phyloP scores from a whole-genome alignment of 2,329 filamentous ascomycete genomes.

The Alternaria viburni region DNA sequence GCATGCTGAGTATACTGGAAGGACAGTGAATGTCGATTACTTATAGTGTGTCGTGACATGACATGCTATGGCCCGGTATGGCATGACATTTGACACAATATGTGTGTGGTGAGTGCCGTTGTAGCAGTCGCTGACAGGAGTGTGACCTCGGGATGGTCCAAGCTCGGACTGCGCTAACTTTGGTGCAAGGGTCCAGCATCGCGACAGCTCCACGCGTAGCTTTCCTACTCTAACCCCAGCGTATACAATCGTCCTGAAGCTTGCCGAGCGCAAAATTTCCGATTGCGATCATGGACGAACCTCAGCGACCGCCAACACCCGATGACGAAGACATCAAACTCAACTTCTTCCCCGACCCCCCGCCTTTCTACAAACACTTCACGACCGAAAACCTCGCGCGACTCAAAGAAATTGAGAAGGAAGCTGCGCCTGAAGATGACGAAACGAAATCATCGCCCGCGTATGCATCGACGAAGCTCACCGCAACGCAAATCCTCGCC shows the following conservation, averaged over 20 bases:
- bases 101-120: not conserved
- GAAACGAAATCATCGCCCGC: constrained; percentile 6
- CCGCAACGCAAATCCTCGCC: constrained; percentile 45
- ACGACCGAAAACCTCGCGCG: constrained; percentile 74
- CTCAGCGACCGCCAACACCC: constrained; percentile 11
- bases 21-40: not conserved
- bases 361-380: constrained; percentile 89
- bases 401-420: constrained; percentile 58
- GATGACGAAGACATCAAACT: constrained; percentile 31
- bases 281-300: constrained; percentile 19
- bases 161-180: not conserved
- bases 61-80: not conserved
- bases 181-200: constrained; percentile 14
- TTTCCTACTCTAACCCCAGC: not conserved
- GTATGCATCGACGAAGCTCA: constrained; percentile 13
- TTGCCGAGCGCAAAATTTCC: no score
- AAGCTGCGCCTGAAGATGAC: constrained; percentile 25
- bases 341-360: constrained; percentile 77
- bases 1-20: not conserved
- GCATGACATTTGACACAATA: not conserved
- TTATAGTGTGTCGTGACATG: not conserved
- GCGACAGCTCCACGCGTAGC: not conserved
- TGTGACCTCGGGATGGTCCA: constrained; percentile 1
- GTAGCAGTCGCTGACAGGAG: not conserved
- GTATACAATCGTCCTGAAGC: not conserved